These are phyloP conservation scores for Umbelopsis isabellina DNA, from an alignment of 192 early-diverging fungal species.

Conservation along the genomic window DNA sequence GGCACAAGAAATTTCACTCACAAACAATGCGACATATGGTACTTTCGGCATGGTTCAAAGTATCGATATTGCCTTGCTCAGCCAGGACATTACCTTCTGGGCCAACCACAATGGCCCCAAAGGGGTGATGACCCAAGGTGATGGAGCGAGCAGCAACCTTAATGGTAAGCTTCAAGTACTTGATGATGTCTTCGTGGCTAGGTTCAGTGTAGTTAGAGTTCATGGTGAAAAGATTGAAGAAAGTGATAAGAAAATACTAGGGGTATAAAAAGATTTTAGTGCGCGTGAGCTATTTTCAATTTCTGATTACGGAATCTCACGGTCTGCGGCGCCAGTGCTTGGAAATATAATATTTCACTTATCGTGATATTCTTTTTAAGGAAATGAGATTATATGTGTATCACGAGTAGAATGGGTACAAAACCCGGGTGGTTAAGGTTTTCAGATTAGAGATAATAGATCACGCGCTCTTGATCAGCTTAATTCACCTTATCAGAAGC, in stretches of 20 bases:
- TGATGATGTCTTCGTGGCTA: constrained; percentile 21
- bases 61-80: constrained; percentile 40
- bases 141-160: constrained; percentile 23
- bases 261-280: too few species aligned
- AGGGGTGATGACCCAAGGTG: constrained; percentile 28
- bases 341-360: too few species aligned
- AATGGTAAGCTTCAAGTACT: constrained; percentile 25
- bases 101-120: constrained; percentile 33
- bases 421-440: too few species aligned
- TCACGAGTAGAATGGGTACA: too few species aligned
- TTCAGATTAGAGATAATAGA: too few species aligned
- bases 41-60: constrained; percentile 33
- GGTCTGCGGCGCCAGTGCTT: too few species aligned
- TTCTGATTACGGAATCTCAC: too few species aligned
- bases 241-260: too few species aligned
- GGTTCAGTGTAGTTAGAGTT: constrained; percentile 1
- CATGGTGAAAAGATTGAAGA: background rate
- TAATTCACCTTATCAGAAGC: constrained; percentile 8
- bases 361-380: too few species aligned
- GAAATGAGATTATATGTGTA: too few species aligned
- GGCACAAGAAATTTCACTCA: constrained; percentile 10
- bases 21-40: constrained; percentile 28
- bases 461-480: too few species aligned
- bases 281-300: too few species aligned
- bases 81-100: constrained; percentile 26